Percentiles rank a stretch among this genome's conserved stretches.
phyloP scores from a whole-genome alignment of 1,139 yeast species.

The Komagataea norvegica region DNA sequence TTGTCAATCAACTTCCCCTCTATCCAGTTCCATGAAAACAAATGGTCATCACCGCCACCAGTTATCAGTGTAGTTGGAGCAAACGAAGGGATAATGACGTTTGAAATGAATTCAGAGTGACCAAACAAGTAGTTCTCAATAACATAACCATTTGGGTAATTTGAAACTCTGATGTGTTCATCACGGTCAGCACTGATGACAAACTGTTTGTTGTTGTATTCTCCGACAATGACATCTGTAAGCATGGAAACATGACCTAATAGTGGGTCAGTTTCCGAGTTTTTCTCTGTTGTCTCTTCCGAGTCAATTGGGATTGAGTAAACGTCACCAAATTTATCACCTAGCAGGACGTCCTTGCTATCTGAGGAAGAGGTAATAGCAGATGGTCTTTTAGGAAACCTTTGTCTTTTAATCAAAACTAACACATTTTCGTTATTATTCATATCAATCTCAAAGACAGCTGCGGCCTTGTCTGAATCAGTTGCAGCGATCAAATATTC shows the following conservation, averaged over 20 bases:
- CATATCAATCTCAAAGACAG: conserved; percentile 48
- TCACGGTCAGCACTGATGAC: conserved; percentile 88
- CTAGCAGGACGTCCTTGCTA: conserved; percentile 54
- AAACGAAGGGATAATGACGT: conserved; percentile 50
- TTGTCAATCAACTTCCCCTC: conserved; percentile 42
- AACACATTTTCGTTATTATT: conserved; percentile 33
- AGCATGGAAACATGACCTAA: conserved; percentile 97
- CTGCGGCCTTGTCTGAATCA: conserved; percentile 77
- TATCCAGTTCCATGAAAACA: conserved; percentile 80
- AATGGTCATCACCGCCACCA: conserved; percentile 85
- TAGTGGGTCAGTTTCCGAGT: conserved; percentile 48
- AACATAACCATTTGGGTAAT: conserved; percentile 72
- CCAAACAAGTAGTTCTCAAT: conserved; percentile 85
- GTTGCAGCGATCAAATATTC: conserved; percentile 61
- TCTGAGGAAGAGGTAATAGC: conserved; percentile 60
- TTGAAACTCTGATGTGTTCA: conserved; percentile 88
- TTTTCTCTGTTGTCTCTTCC: conserved; percentile 21
- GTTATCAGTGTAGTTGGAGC: conserved; percentile 50
- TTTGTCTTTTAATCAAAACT: conserved; percentile 59
- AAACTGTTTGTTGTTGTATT: conserved; percentile 41
- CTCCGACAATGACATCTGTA: conserved; percentile 57
- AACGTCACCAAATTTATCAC: conserved; percentile 98
- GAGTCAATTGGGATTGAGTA: conserved; percentile 47
- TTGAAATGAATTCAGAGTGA: conserved; percentile 76
- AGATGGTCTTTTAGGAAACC: conserved; percentile 86